A percentile compares a stretch with the other conserved stretches of the same genome.
Evolutionary conservation across 305 asterid genomes (phyloP).

Genomic region (Fraxinus floribunda): DNA sequence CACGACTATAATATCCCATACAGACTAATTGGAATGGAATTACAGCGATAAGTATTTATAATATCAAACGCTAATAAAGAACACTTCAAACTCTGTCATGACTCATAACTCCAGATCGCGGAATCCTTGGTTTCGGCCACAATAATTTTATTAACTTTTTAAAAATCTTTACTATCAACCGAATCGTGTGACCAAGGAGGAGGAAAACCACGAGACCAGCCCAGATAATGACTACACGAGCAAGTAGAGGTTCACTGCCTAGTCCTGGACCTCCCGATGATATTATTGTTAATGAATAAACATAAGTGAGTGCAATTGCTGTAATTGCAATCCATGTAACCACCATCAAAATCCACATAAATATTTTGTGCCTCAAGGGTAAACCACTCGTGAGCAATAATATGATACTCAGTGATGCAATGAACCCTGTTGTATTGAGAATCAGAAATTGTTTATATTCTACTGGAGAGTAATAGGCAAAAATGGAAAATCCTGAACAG

Average conservation of each 20-base stretch:
- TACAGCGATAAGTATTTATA: background rate
- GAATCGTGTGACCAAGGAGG: slow-evolving; percentile 27
- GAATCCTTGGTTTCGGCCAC: background rate
- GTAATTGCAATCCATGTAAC: slow-evolving; percentile 47
- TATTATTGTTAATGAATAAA: slow-evolving; percentile 15
- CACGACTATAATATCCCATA: background rate
- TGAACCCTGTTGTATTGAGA: slow-evolving; percentile 29
- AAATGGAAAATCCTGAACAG: background rate
- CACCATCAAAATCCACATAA: slow-evolving; percentile 39
- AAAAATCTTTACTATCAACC: slow-evolving; percentile 17
- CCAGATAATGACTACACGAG: background rate
- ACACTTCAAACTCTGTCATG: background rate
- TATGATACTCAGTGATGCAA: slow-evolving; percentile 49
- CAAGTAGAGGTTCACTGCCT: background rate
- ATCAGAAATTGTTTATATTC: slow-evolving; percentile 2
- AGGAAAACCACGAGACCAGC: slow-evolving; percentile 26
- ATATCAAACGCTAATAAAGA: background rate
- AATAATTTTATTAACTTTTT: background rate
- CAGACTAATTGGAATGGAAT: background rate
- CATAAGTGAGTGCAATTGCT: slow-evolving; percentile 35
- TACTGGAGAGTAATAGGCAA: background rate
- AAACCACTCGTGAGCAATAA: slow-evolving; percentile 48
- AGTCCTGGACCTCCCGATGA: slow-evolving; percentile 19
- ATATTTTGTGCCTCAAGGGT: slow-evolving; percentile 26
- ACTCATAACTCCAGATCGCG: background rate